phyloP scores from a whole-genome alignment of 2,329 filamentous ascomycete genomes.

The Fusarium pseudocircinatum region DNA sequence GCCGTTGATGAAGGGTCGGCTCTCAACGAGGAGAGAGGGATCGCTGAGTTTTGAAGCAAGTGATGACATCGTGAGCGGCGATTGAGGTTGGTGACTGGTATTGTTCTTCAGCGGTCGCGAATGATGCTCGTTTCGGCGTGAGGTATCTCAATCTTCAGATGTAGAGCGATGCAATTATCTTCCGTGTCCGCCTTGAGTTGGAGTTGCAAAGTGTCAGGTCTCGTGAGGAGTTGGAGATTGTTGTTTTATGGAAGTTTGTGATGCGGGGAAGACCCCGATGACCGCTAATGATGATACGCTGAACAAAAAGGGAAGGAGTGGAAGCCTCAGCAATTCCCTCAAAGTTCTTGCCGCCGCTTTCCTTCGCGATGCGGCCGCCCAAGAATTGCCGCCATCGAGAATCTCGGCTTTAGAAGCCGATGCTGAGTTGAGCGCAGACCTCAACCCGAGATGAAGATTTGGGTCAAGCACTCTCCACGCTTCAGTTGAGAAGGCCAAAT shows the following conservation, averaged over 20 bases:
- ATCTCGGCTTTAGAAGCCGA: slow-evolving; percentile 13
- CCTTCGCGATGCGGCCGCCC: not conserved
- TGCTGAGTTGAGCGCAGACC: not conserved
- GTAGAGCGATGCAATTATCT: not conserved
- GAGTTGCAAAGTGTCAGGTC: not conserved
- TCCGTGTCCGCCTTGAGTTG: not conserved
- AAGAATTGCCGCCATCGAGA: not conserved
- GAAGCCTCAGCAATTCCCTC: not conserved
- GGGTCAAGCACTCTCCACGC: not conserved
- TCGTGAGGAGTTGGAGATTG: not conserved
- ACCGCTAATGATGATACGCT: not conserved
- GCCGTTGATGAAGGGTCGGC: slow-evolving; percentile 72
- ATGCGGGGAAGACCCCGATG: not conserved
- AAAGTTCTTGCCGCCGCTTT: not conserved
- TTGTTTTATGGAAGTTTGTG: not conserved
- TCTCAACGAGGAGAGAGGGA: slow-evolving; percentile 20
- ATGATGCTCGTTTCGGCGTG: not conserved
- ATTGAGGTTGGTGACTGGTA: too few relatives aligned
- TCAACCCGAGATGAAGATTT: not conserved
- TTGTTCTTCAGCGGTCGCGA: not conserved
- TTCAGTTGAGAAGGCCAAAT: not conserved
- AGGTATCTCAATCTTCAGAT: not conserved
- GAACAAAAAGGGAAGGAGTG: not conserved
- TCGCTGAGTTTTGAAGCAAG: slow-evolving; percentile 18
- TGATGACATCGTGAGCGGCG: not conserved